Evolutionary conservation across 83 land plant genomes (phyloP), one percentile per base, ranked within the genome.

Genomic region (Picea mariana): DNA sequence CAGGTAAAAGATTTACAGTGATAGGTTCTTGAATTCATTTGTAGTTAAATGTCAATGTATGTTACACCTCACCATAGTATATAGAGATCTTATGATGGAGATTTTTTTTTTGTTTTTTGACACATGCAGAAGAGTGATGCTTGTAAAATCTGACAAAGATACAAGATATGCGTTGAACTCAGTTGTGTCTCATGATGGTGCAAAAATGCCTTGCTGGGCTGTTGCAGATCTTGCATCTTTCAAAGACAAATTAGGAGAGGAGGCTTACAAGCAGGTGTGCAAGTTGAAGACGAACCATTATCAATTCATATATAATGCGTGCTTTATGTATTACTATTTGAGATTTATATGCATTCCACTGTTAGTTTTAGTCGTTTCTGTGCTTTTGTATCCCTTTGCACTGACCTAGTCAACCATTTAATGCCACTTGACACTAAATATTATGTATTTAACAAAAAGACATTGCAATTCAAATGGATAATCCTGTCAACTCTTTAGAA

Each of bases 181-280:
- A 20, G 88, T 90, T 26, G 93, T 89, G 67, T 88, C 93, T 6
- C 95, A 92, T 84, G 95, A 90, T 81, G 95, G 95, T 9, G 76
- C 67, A 58, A 92, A 87, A 76, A 83, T 90, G 83, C 89, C 95
- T 49, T 92, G 95, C 80, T 85, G 73, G 82, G 84, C 91, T 20
- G 68, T 88, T 44, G 69, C 86, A 23, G 82, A 87, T 58, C 90
- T 92, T 17, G 89, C 88, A 49, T 73, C 83, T 8, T 87, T 92
- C 85, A 80, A 58, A 75, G 67, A 67, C 24, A 82, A 83, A 71
- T 21, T 90, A 0, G 95, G 94, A 13, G 67, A 62, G 52, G 90
- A 87, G 68, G 92, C 88, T 26, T 90, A 92, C 84, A 78, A 86
- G 58, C 59, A 89, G 91, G 94, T 92, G 80, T 6, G 49, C 18